phyloP scores from a whole-genome alignment of 75 land plant genomes.

The Sequoia sempervirens region DNA sequence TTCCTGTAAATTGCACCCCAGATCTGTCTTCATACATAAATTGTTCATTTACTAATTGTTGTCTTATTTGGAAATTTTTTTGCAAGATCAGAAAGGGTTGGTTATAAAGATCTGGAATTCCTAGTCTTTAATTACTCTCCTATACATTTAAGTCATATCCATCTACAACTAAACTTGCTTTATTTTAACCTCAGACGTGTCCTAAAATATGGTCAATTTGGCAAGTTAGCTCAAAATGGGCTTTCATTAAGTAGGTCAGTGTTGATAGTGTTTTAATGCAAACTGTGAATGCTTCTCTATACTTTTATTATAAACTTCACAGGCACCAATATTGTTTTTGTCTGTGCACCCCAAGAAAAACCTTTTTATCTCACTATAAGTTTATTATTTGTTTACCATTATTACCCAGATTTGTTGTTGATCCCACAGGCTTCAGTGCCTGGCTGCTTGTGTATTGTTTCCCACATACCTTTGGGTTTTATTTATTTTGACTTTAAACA shows the following conservation, averaged over 20 bases:
- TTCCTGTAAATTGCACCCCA: neutral
- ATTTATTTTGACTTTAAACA: neutral
- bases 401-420: no score
- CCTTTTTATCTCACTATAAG: no score
- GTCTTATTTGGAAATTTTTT: neutral
- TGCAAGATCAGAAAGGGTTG: neutral
- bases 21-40: neutral
- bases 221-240: neutral
- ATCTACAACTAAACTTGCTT: neutral
- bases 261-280: neutral
- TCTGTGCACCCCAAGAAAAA: neutral
- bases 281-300: neutral
- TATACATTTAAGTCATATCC: neutral
- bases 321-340: neutral
- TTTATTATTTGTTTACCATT: no score
- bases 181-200: neutral
- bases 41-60: neutral
- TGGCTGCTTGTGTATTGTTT: neutral
- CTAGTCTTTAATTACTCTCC: neutral
- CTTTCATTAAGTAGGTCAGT: neutral
- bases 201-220: neutral
- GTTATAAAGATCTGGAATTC: neutral
- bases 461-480: neutral
- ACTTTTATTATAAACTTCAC: neutral
- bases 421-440: neutral